Evolutionary conservation across 768 basidiomycete genomes (phyloP), one percentile per base, ranked within the genome.

Genomic region (Lactifluus echinatus): DNA sequence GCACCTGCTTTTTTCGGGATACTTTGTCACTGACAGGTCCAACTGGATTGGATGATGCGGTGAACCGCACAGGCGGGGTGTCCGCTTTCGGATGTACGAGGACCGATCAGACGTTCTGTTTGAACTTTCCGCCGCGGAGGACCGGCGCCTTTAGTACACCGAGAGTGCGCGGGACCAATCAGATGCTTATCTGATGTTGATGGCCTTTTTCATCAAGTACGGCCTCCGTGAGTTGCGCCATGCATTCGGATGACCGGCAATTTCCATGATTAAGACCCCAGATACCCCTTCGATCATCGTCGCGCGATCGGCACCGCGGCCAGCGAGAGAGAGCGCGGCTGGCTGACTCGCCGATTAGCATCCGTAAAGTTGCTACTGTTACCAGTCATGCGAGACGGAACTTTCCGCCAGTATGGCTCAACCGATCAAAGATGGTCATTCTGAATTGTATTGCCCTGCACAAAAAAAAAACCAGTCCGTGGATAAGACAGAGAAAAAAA

Each of bases 61-160:
- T 48, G 37, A 17, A 48, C 48, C 58, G 53, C 47, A 53, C 57
- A 42, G 19, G 53, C 57, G 58, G 52, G 58, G 58, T 24, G 58
- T 55, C 58, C 37, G 47, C n/a, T 37, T 59, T 59, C 48, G 58
- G 58, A 24, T 26, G 40, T 55, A 48, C 21, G 48, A 50, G 47
- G 48, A 59, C 58, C 48, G 58, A 61, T 61, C 60, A 61, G 60
- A 61, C 52, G 60, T 61, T 61, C 60, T 59, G 60, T 61, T 61
- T 52, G 60, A 53, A 11, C 53, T 54, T 59, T 59, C 58, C 55
- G 53, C 58, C 53, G 58, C 53, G 58, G 58, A 50, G 26, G 17
- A 23, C 58, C 58, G 58, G 58, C 58, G 53, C 58, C 53, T 59
- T 10, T 59, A 31, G 8, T 14, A 12, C 14, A 53, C 53, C 42